Evolutionary conservation across 768 basidiomycete species (phyloP).

Genomic region (Ephemerocybe angulata): DNA sequence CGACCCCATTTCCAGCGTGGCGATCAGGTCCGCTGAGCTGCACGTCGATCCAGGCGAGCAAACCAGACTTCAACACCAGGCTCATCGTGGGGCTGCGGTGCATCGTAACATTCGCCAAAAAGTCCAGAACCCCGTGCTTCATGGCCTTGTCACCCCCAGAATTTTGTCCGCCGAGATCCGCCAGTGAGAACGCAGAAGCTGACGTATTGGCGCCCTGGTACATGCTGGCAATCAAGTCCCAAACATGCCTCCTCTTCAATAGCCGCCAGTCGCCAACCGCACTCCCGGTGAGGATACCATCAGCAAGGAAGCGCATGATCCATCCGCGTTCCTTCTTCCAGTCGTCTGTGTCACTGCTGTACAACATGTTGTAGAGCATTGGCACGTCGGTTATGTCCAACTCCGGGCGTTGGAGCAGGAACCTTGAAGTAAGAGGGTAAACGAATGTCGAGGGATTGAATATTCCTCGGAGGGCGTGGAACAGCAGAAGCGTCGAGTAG

Average conservation of each 20-base stretch:
- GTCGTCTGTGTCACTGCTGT: constrained; percentile 70
- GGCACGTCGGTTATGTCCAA: constrained; percentile 84
- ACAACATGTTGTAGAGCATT: constrained; percentile 85
- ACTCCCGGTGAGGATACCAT: constrained; percentile 55
- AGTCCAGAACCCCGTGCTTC: constrained; percentile 33
- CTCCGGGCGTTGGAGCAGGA: constrained; percentile 84
- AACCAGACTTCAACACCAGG: constrained; percentile 64
- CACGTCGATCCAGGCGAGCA: constrained; percentile 82
- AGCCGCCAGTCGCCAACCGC: constrained; percentile 73
- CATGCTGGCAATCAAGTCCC: constrained; percentile 81
- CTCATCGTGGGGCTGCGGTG: constrained; percentile 67
- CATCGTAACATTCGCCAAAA: constrained; percentile 71
- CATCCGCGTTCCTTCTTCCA: constrained; percentile 89
- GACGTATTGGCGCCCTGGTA: constrained; percentile 68
- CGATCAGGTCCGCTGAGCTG: constrained; percentile 42
- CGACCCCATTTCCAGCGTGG: constrained; percentile 37
- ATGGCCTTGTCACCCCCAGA: neutral
- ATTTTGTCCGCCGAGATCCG: constrained; percentile 51
- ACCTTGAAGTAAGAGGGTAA: constrained; percentile 81
- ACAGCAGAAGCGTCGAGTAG: constrained; percentile 75
- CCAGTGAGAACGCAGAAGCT: constrained; percentile 45
- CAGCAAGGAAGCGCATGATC: constrained; percentile 80
- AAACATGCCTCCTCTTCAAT: constrained; percentile 77
- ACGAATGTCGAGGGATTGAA: constrained; percentile 88
- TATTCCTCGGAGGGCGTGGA: constrained; percentile 75